Evolutionary conservation across 176 grass and related monocot genomes (phyloP).

Genomic region (Elymus sibiricus): DNA sequence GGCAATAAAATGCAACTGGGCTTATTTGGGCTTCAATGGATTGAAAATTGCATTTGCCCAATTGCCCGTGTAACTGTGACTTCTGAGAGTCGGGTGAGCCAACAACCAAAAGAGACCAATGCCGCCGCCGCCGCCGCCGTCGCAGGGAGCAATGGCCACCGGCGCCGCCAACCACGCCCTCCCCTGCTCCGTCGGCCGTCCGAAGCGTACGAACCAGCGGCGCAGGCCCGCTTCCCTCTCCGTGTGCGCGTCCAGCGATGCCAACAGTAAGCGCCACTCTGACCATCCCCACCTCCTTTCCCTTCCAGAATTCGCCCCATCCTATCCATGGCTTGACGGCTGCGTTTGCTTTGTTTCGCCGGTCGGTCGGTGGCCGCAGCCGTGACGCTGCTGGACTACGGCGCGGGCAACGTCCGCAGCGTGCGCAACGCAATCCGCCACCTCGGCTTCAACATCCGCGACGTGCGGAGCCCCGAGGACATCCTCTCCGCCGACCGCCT

Average conservation of each 20-base stretch:
- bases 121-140: conserved; percentile 40
- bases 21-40: too few species aligned
- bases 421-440: conserved; percentile 85
- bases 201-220: conserved; percentile 10
- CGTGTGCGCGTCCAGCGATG: conserved; percentile 39
- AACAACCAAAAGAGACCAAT: not conserved
- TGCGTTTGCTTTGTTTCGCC: conserved; percentile 9
- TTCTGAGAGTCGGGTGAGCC: not conserved
- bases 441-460: conserved; percentile 78
- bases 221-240: conserved; percentile 13
- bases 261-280: conserved; percentile 39
- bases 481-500: conserved; percentile 73
- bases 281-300: conserved; percentile 5
- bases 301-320: conserved; percentile 10
- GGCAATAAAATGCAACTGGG: too few species aligned
- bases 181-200: not conserved
- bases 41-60: too few species aligned
- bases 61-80: not conserved
- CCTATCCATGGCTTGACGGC: not conserved
- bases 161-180: not conserved
- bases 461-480: conserved; percentile 88
- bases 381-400: conserved; percentile 88
- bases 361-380: conserved; percentile 15
- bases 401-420: conserved; percentile 88
- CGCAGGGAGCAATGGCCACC: conserved; percentile 26